A percentile compares a stretch with the other conserved stretches of the same genome.
These are phyloP conservation scores for Tetrapisispora taiwanensis DNA, from an alignment of 805 yeast species.

Conservation along the genomic window DNA sequence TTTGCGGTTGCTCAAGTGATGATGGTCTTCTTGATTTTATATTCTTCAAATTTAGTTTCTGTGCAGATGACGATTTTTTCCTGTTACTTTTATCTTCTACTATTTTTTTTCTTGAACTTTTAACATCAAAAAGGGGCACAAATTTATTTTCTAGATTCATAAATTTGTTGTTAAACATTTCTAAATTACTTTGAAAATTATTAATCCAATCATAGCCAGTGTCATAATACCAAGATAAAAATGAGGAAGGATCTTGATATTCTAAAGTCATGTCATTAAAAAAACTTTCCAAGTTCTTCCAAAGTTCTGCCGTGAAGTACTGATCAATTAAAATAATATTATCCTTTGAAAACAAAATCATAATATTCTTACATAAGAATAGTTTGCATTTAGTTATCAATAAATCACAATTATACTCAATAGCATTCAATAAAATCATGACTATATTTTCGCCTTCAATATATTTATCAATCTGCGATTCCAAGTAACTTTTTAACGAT, in stretches of 20 bases:
- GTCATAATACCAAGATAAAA: slow-evolving; percentile 25
- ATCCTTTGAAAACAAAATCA: slow-evolving; percentile 44
- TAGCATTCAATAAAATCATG: slow-evolving; percentile 45
- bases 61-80: slow-evolving; percentile 3
- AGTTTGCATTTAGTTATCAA: slow-evolving; percentile 54
- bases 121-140: slow-evolving; percentile 18
- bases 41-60: background rate
- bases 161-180: slow-evolving; percentile 34
- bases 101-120: background rate
- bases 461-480: slow-evolving; percentile 47
- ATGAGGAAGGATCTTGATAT: background rate
- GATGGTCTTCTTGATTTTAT: slow-evolving; percentile 6
- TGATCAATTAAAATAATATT: slow-evolving; percentile 29
- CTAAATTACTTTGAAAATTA: slow-evolving; percentile 29
- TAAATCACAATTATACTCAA: slow-evolving; percentile 40
- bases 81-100: background rate
- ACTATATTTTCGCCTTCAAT: slow-evolving; percentile 52
- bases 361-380: slow-evolving; percentile 59
- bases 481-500: slow-evolving; percentile 51
- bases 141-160: slow-evolving; percentile 29
- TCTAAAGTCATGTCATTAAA: slow-evolving; percentile 4
- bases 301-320: slow-evolving; percentile 14
- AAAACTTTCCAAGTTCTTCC: slow-evolving; percentile 18
- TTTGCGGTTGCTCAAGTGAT: background rate
- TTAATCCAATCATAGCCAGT: slow-evolving; percentile 23